These are phyloP conservation scores for Leishmania aethiopica DNA, from an alignment of 208 protist species.

Conservation along the genomic window DNA sequence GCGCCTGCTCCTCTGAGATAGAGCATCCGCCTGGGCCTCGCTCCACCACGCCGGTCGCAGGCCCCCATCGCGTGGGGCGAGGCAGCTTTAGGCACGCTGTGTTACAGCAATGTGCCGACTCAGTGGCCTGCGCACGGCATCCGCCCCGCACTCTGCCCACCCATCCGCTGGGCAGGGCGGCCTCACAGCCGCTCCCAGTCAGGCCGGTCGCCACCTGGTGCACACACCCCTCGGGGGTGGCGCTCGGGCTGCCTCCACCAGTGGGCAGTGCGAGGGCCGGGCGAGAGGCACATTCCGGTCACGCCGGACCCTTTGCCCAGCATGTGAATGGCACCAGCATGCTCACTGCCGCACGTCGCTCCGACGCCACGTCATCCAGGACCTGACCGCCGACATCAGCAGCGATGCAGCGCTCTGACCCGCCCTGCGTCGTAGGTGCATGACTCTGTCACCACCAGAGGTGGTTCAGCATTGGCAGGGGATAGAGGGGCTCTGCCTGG, in stretches of 20 bases:
- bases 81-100: not conserved
- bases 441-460: not conserved
- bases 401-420: not conserved
- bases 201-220: not conserved
- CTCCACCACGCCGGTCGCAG: not conserved
- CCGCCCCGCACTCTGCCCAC: not conserved
- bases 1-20: not conserved
- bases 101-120: not conserved
- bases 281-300: not conserved
- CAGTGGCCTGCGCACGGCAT: not conserved
- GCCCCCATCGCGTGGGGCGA: not conserved
- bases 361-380: not conserved
- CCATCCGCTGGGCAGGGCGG: not conserved
- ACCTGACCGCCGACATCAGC: not conserved
- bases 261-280: not conserved
- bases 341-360: too few relatives aligned
- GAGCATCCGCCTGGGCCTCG: not conserved
- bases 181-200: not conserved
- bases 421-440: not conserved
- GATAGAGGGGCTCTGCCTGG: not conserved
- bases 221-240: too few relatives aligned
- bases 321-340: not conserved
- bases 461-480: not conserved
- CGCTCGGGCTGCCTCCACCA: not conserved
- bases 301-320: not conserved